Base-by-base conservation (phyloP, 176 grass and related monocot genomes). In the Cenchrus americanus region DNA sequence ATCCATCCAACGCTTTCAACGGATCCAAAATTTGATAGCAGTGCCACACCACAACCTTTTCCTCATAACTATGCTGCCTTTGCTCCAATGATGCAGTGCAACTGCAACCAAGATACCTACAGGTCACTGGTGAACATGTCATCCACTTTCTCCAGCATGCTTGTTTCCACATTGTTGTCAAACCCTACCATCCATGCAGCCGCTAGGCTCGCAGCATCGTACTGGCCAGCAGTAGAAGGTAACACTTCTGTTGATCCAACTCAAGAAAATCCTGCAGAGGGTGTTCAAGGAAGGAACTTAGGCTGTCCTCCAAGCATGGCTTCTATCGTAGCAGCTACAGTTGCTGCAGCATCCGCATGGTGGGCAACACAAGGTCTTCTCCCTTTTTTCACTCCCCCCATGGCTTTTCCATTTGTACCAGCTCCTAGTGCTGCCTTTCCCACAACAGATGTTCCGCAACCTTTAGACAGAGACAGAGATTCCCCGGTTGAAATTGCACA, bases 321-420 rank as follows among this genome's bases (percentile, higher is more conserved):
- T 72, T 87, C 93, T 55, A 77, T 99, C 61, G 91, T 87, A 63
- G 74, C 91, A 86, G 91, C 83, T 75, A 99, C 97, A 75, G 84
- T 99, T 78, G 87, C 91, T 63, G 97, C 97, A 71, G 97, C 97
- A 46, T 88, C 97, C 51, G 93, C 93, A 78, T 99, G 97, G 97
- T 99, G 97, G 97, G 78, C 86, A 80, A 86, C 91, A 75, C 97
- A 96, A 82, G 97, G 97, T 77, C 84, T 99, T 79, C 84, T 96
- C 65, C 93, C 97, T n/a, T 82, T 92, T 80, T 94, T 92, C 46
- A 64, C 86, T 82, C 86, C 84, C 18, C 76, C 89, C 13, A 70
- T 90, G 70, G 71, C 76, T 90, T 86, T 92, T 84, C 80, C 85
- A 78, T 88, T 92, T 86, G 64, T 78, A 26, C 75, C 88, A 19